Base-by-base conservation (phyloP, 2,329 filamentous ascomycete species). In the Colletotrichum spaethianum region DNA sequence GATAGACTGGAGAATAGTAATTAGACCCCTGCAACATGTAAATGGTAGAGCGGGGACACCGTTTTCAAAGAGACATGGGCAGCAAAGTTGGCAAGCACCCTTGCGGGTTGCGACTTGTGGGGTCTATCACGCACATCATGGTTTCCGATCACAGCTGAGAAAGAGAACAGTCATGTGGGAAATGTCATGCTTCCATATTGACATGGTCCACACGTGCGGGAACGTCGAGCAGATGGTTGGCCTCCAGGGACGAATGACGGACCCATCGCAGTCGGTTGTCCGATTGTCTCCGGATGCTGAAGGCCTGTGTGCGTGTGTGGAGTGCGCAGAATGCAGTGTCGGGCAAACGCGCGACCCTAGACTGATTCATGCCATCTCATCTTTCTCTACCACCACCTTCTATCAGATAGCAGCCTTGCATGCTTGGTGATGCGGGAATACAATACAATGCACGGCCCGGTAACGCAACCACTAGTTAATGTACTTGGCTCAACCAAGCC, bases 161-260 rank as follows among this genome's bases (percentile, higher is more conserved):
- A 23, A 69, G 50, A 18, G 26, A 46, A 18, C 16, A 23, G 52
- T 53, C 46, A 33, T 36, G 23, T 31, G 33, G 44, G 44, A 42
- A 50, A 31, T 33, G 23, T 23, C 18, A 59, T 50, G 55, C 38
- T 61, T 56, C 18, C n/a, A 36, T 50, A 67, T 61, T 63, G 55
- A 62, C 26, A 26, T 36, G 67, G 56, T 60, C 69, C 64, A 72
- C 69, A 69, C 64, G 52, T 59, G 64, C 65, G 50, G 64, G 52
- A 69, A 72, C 64, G 53, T 40, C 26, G 59, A 36, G 33, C 69
- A 64, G 64, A 38, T 46, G 52, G 44, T 53, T 63, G 52, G 52
- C 44, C 38, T 44, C 46, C 7, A 53, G 53, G 28, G 31, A 60
- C 48, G 28, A 63, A n/a, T 16, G 52, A 55, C 31, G 28, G 9